Evolutionary conservation across 2,329 filamentous ascomycete genomes (phyloP), one percentile per base, ranked within the genome.

Genomic region (Sporothrix variecibatus): DNA sequence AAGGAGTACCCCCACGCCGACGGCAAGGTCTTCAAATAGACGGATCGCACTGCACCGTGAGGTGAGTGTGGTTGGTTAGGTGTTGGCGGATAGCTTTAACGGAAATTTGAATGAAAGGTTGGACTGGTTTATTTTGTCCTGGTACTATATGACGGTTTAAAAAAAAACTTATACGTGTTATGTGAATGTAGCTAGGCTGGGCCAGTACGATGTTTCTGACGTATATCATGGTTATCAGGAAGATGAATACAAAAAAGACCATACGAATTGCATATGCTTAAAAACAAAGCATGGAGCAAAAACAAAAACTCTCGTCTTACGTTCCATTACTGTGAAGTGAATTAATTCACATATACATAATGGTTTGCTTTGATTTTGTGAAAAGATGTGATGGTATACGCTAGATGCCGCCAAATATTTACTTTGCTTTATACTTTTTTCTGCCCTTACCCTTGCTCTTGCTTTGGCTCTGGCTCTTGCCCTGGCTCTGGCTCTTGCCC

Each of bases 21-120:
- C 81, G 96, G 96, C 84, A 98, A 98, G 91, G 94, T 98, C 84
- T 98, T 98, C 93, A 98, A 98, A 90, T 98, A 97, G 90, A 81
- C 56, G 65, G 12, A 34, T 67, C 23, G 79, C 34, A 5, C n/a
- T 15, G 38, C 9, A 2, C 46, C 7, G 43, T 53, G 46, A 23
- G 46, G 34, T n/a, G 34, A 26, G 68, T 34, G 46, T 34, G 46
- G 23, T n/a, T 20, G 6, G 68, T 20, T 28, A 20, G 34, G 34
- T 34, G 34, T 34, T 31, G 26, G 23, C n/a, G 49, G 46, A 51
- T 49, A 51, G 46, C 26, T 68, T 51, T 68, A 31, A 68, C 43
- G 67, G 28, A 38, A 17, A 38, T 34, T 34, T 56, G 20, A 65
- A 56, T 34, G 60, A 65, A 51, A 9, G 62, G 23, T 20, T 60